Percentiles rank a stretch among this genome's conserved stretches.
Conservation (phyloP, 2,329 filamentous ascomycete species). For the Mycosphaerella sp. region DNA sequence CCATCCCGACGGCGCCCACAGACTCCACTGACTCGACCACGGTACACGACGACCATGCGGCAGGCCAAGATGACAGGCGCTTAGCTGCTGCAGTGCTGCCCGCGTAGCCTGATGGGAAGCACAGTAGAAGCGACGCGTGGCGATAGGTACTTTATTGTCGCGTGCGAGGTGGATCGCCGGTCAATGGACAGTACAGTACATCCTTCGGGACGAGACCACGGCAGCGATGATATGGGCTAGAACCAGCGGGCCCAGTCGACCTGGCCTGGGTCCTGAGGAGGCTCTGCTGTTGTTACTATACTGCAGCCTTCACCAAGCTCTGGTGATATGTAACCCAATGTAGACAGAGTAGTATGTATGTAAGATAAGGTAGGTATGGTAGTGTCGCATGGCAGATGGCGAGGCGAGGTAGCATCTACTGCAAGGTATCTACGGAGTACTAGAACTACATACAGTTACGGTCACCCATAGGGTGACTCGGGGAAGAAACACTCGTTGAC, state of each 20-base stretch:
- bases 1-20: constrained; percentile 9
- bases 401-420: constrained; percentile 3
- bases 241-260: not conserved
- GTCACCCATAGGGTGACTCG: not conserved
- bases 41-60: not conserved
- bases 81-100: not conserved
- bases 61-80: not conserved
- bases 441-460: not conserved
- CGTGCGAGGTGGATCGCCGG: not conserved
- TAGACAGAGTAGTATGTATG: not conserved
- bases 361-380: constrained; percentile 1
- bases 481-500: not conserved
- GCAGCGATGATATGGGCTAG: too few relatives aligned
- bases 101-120: constrained; percentile 1
- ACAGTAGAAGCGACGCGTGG: not conserved
- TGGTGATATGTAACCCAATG: not conserved
- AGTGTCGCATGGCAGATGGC: not conserved
- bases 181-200: constrained; percentile 6
- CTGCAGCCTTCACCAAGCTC: too few relatives aligned
- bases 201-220: constrained; percentile 6
- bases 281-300: not conserved
- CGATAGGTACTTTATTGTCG: not conserved
- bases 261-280: too few relatives aligned
- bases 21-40: not conserved
- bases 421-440: too few relatives aligned